Base-by-base conservation (phyloP, 352 stramenopile species). In the Phytophthora chlamydospora region DNA sequence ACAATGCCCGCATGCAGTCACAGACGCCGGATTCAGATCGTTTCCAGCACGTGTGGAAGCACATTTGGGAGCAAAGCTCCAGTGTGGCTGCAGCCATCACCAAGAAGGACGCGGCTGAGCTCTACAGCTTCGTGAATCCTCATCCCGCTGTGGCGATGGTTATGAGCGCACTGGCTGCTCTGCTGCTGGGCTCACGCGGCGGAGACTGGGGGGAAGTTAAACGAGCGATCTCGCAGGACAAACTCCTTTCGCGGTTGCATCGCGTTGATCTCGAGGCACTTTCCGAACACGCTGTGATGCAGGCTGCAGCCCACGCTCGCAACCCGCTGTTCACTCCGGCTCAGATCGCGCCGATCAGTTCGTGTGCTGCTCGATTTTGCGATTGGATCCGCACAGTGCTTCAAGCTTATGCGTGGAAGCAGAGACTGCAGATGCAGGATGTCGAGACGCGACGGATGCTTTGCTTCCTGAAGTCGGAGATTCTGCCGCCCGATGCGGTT, bases 321-420 rank as follows among this genome's bases (percentile, higher is more conserved):
- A 95, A 96, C 54, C 68, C 79, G 4, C 66, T 93, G 1, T 96
- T 95, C 49, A 70, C 75, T 8, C 69, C 83, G 2, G 52, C 50
- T 2, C 72, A 89, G 34, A 86, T 98, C 14, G 71, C 60, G 0
- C 80, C 88, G 6, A 88, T 98, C 52, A 97, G 88, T 64, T 85
- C 76, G 6, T 94, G 89, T 34, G 91, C 92, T 0, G 89, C 87
- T 1, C 83, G 85, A 27, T 93, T 98, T 43, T 98, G 92, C 54
- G 89, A 93, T n/a, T 98, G 91, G 86, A 86, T 89, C 7, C 66
- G 75, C 3, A 75, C 76, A 7, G 66, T 78, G 4, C 19, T 93
- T 17, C 85, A 93, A 44, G 78, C 84, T n/a, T 88, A 83, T 17
- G 76, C 81, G 8, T 92, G 85, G 85, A 85, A 75, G 32, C 47